A percentile compares a stretch with the other conserved stretches of the same genome.
These are phyloP conservation scores for Neurospora sp. DNA, from an alignment of 495 filamentous ascomycete species.

Conservation along the genomic window DNA sequence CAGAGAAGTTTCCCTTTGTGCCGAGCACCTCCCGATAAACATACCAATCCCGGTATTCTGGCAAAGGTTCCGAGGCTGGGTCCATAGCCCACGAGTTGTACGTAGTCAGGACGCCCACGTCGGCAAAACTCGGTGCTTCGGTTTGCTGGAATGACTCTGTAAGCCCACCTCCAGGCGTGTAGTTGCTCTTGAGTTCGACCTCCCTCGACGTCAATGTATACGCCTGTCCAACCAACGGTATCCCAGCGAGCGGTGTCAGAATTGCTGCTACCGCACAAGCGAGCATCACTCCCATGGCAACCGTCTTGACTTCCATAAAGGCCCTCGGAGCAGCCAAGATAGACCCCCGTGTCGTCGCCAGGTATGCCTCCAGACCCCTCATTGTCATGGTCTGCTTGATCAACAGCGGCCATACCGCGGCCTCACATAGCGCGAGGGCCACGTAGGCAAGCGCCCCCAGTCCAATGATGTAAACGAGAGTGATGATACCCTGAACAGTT, in stretches of 20 bases:
- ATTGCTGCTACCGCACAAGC: conserved; percentile 4
- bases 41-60: conserved; percentile 20
- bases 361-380: conserved; percentile 16
- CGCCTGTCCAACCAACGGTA: conserved; percentile 19
- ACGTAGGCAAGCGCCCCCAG: conserved; percentile 14
- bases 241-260: conserved; percentile 13
- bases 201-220: conserved; percentile 9
- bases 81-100: conserved; percentile 19
- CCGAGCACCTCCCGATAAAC: conserved; percentile 14
- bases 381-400: conserved; percentile 16
- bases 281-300: conserved; percentile 10
- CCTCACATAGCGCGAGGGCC: conserved; percentile 13
- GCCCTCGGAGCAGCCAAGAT: conserved; percentile 14
- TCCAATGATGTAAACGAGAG: conserved; percentile 18
- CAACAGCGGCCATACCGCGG: conserved; percentile 19
- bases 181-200: conserved; percentile 13
- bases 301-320: conserved; percentile 4
- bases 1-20: conserved; percentile 14
- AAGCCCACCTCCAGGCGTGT: conserved; percentile 15
- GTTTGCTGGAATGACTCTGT: conserved; percentile 15
- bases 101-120: conserved; percentile 11
- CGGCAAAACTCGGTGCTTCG: conserved; percentile 18
- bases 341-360: conserved; percentile 14
- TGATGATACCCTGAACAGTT: conserved; percentile 21
- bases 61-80: conserved; percentile 17